Evolutionary conservation across 2,329 filamentous ascomycete genomes (phyloP), one percentile per base, ranked within the genome.

Genomic region (Aspergillus terreus): DNA sequence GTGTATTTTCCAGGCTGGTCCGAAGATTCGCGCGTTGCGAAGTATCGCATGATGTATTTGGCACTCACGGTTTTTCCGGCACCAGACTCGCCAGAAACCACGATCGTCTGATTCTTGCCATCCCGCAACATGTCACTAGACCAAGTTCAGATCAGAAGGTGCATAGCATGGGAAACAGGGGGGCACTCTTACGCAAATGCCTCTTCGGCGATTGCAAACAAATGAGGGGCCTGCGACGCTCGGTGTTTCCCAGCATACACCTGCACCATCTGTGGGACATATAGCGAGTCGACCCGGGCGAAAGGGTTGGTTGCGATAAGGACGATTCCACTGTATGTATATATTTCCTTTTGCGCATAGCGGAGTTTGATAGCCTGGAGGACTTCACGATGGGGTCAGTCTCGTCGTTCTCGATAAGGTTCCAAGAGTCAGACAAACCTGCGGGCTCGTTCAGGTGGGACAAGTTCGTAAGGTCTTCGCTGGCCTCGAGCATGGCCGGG

Each of bases 1-100:
- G 80, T 80, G 63, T 88, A 85, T 58, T 84, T 86, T 45, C 87
- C 86, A 14, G 90, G 87, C 69, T 92, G 89, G 64, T 95, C 90
- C 50, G 94, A 91, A 6, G 92, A 87, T 74, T 96, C 94, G 82
- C 94, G 86, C 41, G 94, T 99, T 57, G 94, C 94, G 74, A 99
- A 99, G 78, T 99, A 99, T 66, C 94, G 85, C 94, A 99, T 99
- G 71, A 99, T 97, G 76, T 99, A 97, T 78, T 99, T 99, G 64
- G 94, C 94, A 74, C 92, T 97, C 71, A 99, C 94, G 4, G 94
- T 99, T 78, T 99, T 99, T 67, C 94, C 94, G 58, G 94, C 94
- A 82, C 94, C 94, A 49, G 94, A 99, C 75, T 99, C 94, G 71
- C 94, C 94, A 33, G 94, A 99, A n/a, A 99, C 94, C 49, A 99